phyloP scores from a whole-genome alignment of 306 rosid species.

The Dryas drummondii region DNA sequence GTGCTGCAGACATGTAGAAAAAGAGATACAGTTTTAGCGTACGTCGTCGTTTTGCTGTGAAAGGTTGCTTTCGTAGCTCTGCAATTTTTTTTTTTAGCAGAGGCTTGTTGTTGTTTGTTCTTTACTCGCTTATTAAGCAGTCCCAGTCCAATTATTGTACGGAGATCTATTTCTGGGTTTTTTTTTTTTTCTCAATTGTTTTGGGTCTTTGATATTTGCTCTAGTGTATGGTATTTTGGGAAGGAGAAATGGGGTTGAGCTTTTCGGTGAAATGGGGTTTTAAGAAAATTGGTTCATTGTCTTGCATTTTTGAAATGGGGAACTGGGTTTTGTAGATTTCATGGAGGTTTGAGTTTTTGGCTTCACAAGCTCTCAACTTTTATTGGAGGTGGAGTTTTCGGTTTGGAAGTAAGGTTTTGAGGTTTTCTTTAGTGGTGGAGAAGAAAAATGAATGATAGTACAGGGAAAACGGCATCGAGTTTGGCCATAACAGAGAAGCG shows the following conservation, averaged over 20 bases:
- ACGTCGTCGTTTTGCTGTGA: conserved; percentile 3
- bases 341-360: conserved; percentile 12
- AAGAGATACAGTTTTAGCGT: neutral
- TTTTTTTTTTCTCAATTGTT: neutral
- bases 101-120: neutral
- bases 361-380: neutral
- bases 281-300: conserved; percentile 10
- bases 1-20: neutral
- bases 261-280: neutral
- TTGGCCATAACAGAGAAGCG: conserved; percentile 71
- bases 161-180: neutral
- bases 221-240: neutral
- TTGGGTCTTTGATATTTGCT: neutral
- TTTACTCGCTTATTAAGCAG: neutral
- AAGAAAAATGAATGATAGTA: conserved; percentile 56
- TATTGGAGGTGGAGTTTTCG: neutral
- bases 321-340: conserved; percentile 16
- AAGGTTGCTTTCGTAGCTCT: conserved; percentile 5
- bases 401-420: neutral
- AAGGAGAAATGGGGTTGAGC: neutral
- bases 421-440: conserved; percentile 16
- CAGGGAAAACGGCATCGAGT: conserved; percentile 47
- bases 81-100: neutral
- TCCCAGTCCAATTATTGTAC: conserved; percentile 1
- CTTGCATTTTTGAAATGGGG: conserved; percentile 28